Evolutionary conservation across 192 early-diverging fungal genomes (phyloP).

Genomic region (Geosiphon pyriformis): DNA sequence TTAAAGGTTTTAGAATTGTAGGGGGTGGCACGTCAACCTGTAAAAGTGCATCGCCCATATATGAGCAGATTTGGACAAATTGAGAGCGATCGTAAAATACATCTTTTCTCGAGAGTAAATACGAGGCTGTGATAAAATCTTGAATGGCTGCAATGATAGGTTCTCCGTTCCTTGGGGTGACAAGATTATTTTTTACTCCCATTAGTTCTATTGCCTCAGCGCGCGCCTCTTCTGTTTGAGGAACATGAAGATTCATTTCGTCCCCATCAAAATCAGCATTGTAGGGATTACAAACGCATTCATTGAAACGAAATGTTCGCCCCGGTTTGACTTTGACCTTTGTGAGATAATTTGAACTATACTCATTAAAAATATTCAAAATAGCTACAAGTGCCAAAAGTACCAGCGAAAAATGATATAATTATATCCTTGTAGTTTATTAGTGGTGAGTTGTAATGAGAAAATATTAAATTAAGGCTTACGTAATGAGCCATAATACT

Average conservation of each 20-base stretch:
- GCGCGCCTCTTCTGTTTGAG: slow-evolving; percentile 98
- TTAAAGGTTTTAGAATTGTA: slow-evolving; percentile 81
- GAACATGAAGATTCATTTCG: slow-evolving; percentile 99
- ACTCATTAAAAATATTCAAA: background rate
- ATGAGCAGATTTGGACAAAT: slow-evolving; percentile 89
- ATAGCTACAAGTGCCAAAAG: too few species aligned
- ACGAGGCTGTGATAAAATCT: slow-evolving; percentile 98
- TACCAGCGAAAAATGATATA: too few species aligned
- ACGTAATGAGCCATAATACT: slow-evolving; percentile 96
- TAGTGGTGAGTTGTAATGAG: background rate
- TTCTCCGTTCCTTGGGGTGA: slow-evolving; percentile 97
- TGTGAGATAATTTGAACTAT: slow-evolving; percentile 8
- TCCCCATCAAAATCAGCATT: slow-evolving; percentile 99
- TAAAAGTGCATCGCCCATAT: slow-evolving; percentile 79
- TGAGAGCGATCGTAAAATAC: slow-evolving; percentile 90
- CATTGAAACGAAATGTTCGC: slow-evolving; percentile 99
- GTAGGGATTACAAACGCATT: slow-evolving; percentile 99
- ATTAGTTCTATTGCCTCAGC: slow-evolving; percentile 94
- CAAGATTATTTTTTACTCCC: slow-evolving; percentile 95
- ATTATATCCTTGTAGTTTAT: too few species aligned
- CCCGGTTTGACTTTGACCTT: slow-evolving; percentile 84
- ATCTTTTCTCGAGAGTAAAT: slow-evolving; percentile 89
- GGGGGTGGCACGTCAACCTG: slow-evolving; percentile 93
- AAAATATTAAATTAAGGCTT: slow-evolving; percentile 11
- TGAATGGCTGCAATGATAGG: slow-evolving; percentile 98